Evolutionary conservation across 2,329 filamentous ascomycete genomes (phyloP), one percentile per base, ranked within the genome.

Genomic region (Ascochyta viciae-villosae): DNA sequence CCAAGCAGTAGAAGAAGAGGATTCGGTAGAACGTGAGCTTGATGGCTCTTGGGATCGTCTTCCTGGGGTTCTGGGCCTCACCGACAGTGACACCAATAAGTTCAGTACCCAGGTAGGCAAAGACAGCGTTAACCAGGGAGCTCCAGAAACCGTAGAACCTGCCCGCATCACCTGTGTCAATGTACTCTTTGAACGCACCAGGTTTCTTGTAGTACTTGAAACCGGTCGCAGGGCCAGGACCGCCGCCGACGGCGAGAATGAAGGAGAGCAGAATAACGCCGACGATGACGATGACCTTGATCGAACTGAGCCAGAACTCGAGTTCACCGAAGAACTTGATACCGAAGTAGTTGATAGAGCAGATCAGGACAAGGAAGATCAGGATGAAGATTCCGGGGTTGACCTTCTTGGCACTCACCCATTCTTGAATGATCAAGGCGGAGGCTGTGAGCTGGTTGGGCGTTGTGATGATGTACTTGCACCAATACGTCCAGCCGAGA

Each of bases 401-500:
- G 52, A 94, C 81, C 40, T 77, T 79, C 0, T 89, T 83, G 26
- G 84, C 77, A 1, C 81, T 73, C 10, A 91, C 78, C 91, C 92
- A 96, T 67, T 87, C 92, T 64, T 89, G 86, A 54, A 96, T 89
- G 54, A 94, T 89, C 34, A 96, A 77, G 5, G 90, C 85, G n/a
- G 84, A 86, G 26, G 91, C 91, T 0, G 91, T 95, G 35, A 96
- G 80, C 73, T 96, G 91, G 70, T 95, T 95, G 1, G 92, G 91
- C 1, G 90, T 92, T 45, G 90, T 84, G 67, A 96, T 93, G 72
- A 95, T 90, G 74, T 95, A 95, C 72, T 85, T 93, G 77, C 66
- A 74, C 84, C 86, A 90, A 64, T 79, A 80, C 3, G 72, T 74
- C 74, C 74, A 93, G 33, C 90, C 89, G 12, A 93, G 82, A 53